A percentile compares a stretch with the other conserved stretches of the same genome.
phyloP scores from a whole-genome alignment of 768 basidiomycete species.

The Pulveroboletus sp. region DNA sequence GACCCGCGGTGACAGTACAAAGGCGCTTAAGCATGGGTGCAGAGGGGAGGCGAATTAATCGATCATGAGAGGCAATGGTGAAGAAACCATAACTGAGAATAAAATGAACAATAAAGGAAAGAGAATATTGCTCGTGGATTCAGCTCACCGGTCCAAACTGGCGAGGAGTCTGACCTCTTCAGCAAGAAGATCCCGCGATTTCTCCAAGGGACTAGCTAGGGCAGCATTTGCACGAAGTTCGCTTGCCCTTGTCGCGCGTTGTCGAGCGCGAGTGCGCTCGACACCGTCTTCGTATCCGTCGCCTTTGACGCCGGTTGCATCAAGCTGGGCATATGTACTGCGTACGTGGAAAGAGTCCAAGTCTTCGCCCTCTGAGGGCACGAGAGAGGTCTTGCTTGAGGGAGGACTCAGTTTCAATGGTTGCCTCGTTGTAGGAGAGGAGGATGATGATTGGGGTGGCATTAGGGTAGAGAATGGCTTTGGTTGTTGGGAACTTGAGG shows the following conservation, averaged over 20 bases:
- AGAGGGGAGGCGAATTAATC: constrained; percentile 68
- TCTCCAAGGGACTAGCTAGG: constrained; percentile 55
- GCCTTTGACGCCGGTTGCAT: constrained; percentile 84
- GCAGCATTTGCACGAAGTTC: constrained; percentile 57
- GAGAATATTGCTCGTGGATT: background rate
- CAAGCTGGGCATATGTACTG: constrained; percentile 86
- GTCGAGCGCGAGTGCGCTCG: constrained; percentile 82
- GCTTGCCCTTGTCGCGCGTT: constrained; percentile 51
- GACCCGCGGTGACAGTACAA: constrained; percentile 40
- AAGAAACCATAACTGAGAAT: constrained; percentile 86
- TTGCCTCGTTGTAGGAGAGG: constrained; percentile 23
- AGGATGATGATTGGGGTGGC: constrained; percentile 35
- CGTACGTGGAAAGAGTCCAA: constrained; percentile 79
- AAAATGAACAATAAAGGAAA: constrained; percentile 12
- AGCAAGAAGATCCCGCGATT: constrained; percentile 60
- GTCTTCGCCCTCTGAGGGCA: constrained; percentile 77
- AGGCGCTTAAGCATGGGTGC: constrained; percentile 61
- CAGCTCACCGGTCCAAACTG: constrained; percentile 80
- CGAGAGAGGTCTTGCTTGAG: constrained; percentile 56
- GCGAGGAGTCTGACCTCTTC: constrained; percentile 70
- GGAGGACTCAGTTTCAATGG: constrained; percentile 33
- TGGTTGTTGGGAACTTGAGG: constrained; percentile 16
- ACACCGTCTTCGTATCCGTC: constrained; percentile 94
- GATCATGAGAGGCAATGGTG: constrained; percentile 72
- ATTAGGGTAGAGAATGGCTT: constrained; percentile 17